A percentile compares a stretch with the other conserved stretches of the same genome.
Evolutionary conservation across 495 filamentous ascomycete species (phyloP).

Genomic region (Aspergillus sclerotioniger): DNA sequence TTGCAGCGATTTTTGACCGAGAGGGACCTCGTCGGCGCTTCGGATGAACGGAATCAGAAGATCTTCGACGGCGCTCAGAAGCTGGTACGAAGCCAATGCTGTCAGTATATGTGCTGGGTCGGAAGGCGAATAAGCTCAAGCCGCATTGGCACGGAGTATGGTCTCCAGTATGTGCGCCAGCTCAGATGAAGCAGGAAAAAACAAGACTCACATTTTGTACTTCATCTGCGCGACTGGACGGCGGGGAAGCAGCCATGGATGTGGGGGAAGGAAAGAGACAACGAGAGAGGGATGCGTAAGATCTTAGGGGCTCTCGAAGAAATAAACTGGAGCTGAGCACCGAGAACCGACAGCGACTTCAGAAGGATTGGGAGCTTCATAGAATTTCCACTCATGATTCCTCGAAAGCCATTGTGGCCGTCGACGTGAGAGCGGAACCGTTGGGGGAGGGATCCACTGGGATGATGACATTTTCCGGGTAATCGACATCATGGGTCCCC

Average conservation of each 20-base stretch:
- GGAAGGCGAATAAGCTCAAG: neutral
- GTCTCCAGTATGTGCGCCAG: neutral
- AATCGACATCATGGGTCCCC: constrained; percentile 3
- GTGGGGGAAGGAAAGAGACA: neutral
- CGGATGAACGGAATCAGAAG: constrained; percentile 78
- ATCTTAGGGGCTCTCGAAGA: neutral
- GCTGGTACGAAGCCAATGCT: constrained; percentile 40
- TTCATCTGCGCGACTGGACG: constrained; percentile 40
- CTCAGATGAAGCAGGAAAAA: constrained; percentile 2
- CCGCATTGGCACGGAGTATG: neutral
- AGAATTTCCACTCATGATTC: neutral
- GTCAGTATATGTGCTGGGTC: neutral
- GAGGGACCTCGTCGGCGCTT: constrained; percentile 64
- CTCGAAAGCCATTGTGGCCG: neutral
- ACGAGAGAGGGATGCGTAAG: neutral
- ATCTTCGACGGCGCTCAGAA: constrained; percentile 68
- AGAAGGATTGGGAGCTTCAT: constrained; percentile 18
- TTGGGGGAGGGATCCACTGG: constrained; percentile 5
- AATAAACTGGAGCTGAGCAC: neutral
- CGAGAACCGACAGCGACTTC: neutral
- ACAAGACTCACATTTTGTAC: constrained; percentile 41
- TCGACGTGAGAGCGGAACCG: neutral
- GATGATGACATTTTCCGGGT: constrained; percentile 1
- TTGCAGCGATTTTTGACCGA: constrained; percentile 45
- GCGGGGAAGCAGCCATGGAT: constrained; percentile 27